These are phyloP conservation scores for Volvariella surrecta DNA, from an alignment of 1,284 basidiomycete genomes.

Conservation along the genomic window DNA sequence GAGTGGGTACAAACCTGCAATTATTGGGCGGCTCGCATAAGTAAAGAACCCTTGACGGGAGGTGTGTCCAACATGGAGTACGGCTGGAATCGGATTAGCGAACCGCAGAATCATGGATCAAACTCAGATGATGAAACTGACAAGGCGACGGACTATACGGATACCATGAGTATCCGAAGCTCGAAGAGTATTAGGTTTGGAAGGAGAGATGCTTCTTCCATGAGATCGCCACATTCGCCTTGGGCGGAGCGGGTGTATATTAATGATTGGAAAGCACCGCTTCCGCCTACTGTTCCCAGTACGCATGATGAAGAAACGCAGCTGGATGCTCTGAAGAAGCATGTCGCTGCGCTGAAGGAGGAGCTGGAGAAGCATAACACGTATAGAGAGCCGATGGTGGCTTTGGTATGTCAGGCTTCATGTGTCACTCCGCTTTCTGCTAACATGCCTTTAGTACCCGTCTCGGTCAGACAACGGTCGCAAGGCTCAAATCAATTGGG, in stretches of 20 bases:
- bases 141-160: slow-evolving; percentile 44
- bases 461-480: slow-evolving; percentile 64
- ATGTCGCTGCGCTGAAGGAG: slow-evolving; percentile 66
- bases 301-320: slow-evolving; percentile 89
- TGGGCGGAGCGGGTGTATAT: slow-evolving; percentile 75
- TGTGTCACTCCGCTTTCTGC: neutral
- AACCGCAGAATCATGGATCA: slow-evolving; percentile 43
- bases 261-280: slow-evolving; percentile 91
- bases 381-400: slow-evolving; percentile 76
- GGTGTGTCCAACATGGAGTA: slow-evolving; percentile 99
- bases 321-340: slow-evolving; percentile 76
- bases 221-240: slow-evolving; percentile 56
- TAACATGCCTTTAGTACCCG: slow-evolving; percentile 52
- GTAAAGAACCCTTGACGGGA: slow-evolving; percentile 88
- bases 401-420: slow-evolving; percentile 42
- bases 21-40: slow-evolving; percentile 94
- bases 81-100: slow-evolving; percentile 83
- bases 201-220: slow-evolving; percentile 49
- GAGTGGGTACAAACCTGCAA: slow-evolving; percentile 99
- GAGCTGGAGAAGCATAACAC: slow-evolving; percentile 83
- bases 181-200: slow-evolving; percentile 59
- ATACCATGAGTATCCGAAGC: slow-evolving; percentile 64
- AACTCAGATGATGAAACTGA: slow-evolving; percentile 46
- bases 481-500: slow-evolving; percentile 88
- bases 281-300: slow-evolving; percentile 76